Base-by-base conservation (phyloP, 2,329 filamentous ascomycete genomes). In the Fusarium proliferatum region DNA sequence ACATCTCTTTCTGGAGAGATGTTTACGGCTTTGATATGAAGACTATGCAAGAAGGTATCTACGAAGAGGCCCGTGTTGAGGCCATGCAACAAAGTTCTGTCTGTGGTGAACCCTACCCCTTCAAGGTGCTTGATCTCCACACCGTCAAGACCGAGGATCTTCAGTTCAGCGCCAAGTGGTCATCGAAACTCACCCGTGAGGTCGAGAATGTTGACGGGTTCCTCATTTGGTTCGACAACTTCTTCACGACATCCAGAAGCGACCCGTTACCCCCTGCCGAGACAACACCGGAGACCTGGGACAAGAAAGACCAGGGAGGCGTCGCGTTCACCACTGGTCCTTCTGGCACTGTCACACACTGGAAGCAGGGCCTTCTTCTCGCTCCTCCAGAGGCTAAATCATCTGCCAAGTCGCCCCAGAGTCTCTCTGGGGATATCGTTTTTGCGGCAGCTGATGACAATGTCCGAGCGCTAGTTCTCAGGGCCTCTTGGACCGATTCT, bases 1-100 rank as follows among this genome's bases (percentile, higher is more conserved):
- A 93, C 81, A 88, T 96, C 72, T 86, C 90, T 26, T 98, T 96
- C 85, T 98, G 96, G 96, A 89, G 92, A 72, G 91, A 96, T 77
- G 93, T 98, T 9, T 98, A 98, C 82, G 96, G 95, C 56, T 98
- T 98, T 83, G 92, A 97, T 80, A 97, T 98, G 93, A 91, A 89
- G 76, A 90, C 93, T 72, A 98, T 98, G 96, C 91, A 95, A 78
- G 88, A 91, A 51, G 91, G 92, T 43, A 94, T 96, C 66, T 91
- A 93, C 78, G 91, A 96, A 69, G 95, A 97, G 78, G 91, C 92
- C n/a, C 87, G 95, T 67, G 89, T 97, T 67, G 89, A 94, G 67
- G 86, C 91, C 70, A 91, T 95, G 83, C 90, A 92, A 9, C 85
- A 85, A 21, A 84, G 85, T 23, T 87, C 89, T 11, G 76, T 94